These are phyloP conservation scores for Corinectria fuckeliana DNA, from an alignment of 2,329 filamentous ascomycete genomes.

Conservation along the genomic window DNA sequence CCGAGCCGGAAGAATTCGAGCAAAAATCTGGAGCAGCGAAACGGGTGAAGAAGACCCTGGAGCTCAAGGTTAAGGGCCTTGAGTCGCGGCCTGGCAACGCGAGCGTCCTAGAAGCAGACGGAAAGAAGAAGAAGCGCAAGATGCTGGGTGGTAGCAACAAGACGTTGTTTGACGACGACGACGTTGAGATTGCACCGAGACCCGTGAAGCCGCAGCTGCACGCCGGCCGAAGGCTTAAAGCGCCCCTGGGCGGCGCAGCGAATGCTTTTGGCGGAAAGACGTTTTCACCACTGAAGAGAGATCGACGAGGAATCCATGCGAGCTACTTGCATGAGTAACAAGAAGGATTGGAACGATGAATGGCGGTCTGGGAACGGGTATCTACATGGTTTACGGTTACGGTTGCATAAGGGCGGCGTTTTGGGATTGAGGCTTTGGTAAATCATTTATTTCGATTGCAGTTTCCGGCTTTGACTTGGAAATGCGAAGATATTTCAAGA, in stretches of 20 bases:
- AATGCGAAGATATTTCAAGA: too few relatives aligned
- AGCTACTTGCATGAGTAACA: constrained; percentile 58
- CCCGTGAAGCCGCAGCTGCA: constrained; percentile 44
- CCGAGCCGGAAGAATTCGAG: constrained; percentile 34
- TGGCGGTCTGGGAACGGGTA: background rate
- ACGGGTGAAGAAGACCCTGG: constrained; percentile 19
- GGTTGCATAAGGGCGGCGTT: constrained; percentile 31
- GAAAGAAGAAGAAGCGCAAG: constrained; percentile 76
- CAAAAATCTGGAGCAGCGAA: constrained; percentile 40
- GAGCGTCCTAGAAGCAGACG: constrained; percentile 43
- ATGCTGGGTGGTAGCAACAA: constrained; percentile 67
- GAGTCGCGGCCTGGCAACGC: constrained; percentile 21
- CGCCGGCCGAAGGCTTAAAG: constrained; percentile 40
- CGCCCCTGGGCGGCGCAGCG: constrained; percentile 48
- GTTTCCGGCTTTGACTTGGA: background rate
- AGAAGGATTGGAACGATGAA: background rate
- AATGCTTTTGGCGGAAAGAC: constrained; percentile 57
- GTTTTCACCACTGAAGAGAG: constrained; percentile 77
- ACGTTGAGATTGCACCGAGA: constrained; percentile 51
- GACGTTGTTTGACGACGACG: constrained; percentile 75
- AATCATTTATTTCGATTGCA: background rate
- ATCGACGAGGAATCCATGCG: constrained; percentile 66
- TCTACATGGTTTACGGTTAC: background rate
- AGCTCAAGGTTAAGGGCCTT: constrained; percentile 19
- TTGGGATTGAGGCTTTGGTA: constrained; percentile 7